phyloP scores from a whole-genome alignment of 768 basidiomycete genomes.

The Boletus sp. region DNA sequence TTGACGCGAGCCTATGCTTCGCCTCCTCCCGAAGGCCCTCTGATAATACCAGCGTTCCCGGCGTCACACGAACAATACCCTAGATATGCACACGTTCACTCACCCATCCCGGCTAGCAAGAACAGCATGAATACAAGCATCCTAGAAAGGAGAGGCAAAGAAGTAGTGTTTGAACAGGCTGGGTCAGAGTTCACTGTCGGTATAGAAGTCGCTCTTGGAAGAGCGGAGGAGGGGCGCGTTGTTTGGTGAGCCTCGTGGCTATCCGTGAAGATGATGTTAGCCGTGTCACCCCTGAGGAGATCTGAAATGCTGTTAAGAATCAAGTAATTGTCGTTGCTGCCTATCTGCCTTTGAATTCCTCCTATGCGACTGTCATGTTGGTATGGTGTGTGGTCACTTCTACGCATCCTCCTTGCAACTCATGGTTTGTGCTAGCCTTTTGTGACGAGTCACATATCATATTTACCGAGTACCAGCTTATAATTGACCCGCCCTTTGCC shows the following conservation, averaged over 20 bases:
- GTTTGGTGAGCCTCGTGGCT: constrained; percentile 24
- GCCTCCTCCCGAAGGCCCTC: constrained; percentile 29
- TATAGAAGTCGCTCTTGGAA: constrained; percentile 31
- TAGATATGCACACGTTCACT: constrained; percentile 29
- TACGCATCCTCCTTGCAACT: not conserved
- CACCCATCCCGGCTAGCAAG: constrained; percentile 13
- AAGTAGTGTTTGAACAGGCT: constrained; percentile 25
- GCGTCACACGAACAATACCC: constrained; percentile 23
- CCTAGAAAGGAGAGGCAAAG: constrained; percentile 15
- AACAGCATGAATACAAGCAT: constrained; percentile 11
- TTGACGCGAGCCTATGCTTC: constrained; percentile 29
- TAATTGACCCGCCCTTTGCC: constrained; percentile 11
- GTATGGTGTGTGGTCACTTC: constrained; percentile 6
- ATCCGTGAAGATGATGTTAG: not conserved
- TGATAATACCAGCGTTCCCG: constrained; percentile 16
- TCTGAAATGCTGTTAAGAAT: constrained; percentile 4
- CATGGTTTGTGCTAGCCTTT: not conserved
- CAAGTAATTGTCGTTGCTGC: constrained; percentile 19
- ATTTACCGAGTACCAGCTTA: constrained; percentile 1
- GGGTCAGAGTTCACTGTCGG: constrained; percentile 29
- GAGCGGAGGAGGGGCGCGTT: constrained; percentile 32
- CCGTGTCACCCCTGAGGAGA: not conserved
- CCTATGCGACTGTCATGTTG: not conserved
- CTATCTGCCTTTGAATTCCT: constrained; percentile 7
- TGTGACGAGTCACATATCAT: not conserved